phyloP scores from a whole-genome alignment of 306 rosid species.

The Canavalia gladiata region DNA sequence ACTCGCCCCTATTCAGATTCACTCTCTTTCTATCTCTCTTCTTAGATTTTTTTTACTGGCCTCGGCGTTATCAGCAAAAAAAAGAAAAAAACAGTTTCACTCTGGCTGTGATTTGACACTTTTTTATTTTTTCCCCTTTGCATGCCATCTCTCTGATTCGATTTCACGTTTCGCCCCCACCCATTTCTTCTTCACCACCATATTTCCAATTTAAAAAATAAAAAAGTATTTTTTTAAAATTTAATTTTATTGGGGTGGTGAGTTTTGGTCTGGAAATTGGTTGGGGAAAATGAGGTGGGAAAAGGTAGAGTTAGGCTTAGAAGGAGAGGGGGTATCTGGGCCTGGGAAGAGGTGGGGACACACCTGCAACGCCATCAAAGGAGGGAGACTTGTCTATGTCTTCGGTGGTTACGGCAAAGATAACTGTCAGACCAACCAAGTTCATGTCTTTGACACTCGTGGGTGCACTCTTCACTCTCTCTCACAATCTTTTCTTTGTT shows the following conservation, averaged over 20 bases:
- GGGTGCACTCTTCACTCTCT: constrained; percentile 18
- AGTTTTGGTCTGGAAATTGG: constrained; percentile 49
- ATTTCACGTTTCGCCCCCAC: constrained; percentile 44
- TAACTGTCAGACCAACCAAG: constrained; percentile 96
- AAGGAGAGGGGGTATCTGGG: constrained; percentile 66
- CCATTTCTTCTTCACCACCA: constrained; percentile 18
- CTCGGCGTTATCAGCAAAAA: background rate
- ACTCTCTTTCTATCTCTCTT: background rate
- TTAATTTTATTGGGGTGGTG: constrained; percentile 33
- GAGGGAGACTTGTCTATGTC: constrained; percentile 85
- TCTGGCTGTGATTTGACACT: constrained; percentile 34
- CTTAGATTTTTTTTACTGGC: constrained; percentile 37
- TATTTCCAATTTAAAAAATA: constrained; percentile 7
- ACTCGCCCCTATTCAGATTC: constrained; percentile 8
- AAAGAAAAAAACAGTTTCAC: constrained; percentile 38
- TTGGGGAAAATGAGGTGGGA: constrained; percentile 91
- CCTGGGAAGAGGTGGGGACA: constrained; percentile 99
- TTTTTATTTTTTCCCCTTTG: constrained; percentile 23
- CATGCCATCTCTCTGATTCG: constrained; percentile 49
- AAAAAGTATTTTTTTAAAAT: background rate
- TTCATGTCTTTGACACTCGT: constrained; percentile 94
- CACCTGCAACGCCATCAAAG: constrained; percentile 94
- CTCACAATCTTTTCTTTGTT: background rate
- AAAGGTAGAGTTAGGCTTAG: constrained; percentile 62
- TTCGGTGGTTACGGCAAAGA: constrained; percentile 96